Conservation (phyloP, 2,329 filamentous ascomycete genomes). For the Monosporascus ibericus region DNA sequence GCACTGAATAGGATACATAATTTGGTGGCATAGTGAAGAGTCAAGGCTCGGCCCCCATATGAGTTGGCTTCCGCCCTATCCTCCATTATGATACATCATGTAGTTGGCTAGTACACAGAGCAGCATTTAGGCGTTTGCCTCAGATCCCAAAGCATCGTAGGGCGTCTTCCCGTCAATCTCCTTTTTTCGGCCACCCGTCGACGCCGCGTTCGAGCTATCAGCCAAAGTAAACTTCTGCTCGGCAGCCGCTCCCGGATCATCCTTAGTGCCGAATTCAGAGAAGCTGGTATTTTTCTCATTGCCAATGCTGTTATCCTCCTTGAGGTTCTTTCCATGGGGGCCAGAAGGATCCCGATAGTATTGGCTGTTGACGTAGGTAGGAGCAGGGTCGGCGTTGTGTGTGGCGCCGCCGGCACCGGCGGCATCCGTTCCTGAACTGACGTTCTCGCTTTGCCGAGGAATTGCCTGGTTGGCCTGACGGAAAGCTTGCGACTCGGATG, state of each 20-base stretch:
- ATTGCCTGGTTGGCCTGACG: slow-evolving; percentile 50
- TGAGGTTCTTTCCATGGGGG: slow-evolving; percentile 38
- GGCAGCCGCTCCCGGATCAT: slow-evolving; percentile 41
- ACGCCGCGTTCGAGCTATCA: slow-evolving; percentile 51
- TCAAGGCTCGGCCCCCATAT: too few relatives aligned
- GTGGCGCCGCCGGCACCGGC: not conserved
- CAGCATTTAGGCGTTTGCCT: slow-evolving; percentile 10
- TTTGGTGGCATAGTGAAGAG: too few relatives aligned
- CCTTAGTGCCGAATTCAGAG: slow-evolving; percentile 38
- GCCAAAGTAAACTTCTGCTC: slow-evolving; percentile 37
- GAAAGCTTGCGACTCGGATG: slow-evolving; percentile 58
- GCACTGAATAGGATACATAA: too few relatives aligned
- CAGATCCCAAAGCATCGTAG: slow-evolving; percentile 15
- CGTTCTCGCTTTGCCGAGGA: slow-evolving; percentile 6
- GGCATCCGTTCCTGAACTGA: slow-evolving; percentile 18
- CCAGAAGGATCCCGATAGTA: slow-evolving; percentile 24
- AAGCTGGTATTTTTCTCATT: slow-evolving; percentile 33
- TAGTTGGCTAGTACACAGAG: not conserved
- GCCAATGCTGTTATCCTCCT: slow-evolving; percentile 31
- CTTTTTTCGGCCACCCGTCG: slow-evolving; percentile 41
- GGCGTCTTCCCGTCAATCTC: slow-evolving; percentile 14
- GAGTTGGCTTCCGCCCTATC: too few relatives aligned
- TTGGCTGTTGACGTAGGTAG: slow-evolving; percentile 32
- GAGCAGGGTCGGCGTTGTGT: slow-evolving; percentile 24
- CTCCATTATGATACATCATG: too few relatives aligned